Base-by-base conservation (phyloP, 352 stramenopile species). In the Globisporangium megalacanthum region DNA sequence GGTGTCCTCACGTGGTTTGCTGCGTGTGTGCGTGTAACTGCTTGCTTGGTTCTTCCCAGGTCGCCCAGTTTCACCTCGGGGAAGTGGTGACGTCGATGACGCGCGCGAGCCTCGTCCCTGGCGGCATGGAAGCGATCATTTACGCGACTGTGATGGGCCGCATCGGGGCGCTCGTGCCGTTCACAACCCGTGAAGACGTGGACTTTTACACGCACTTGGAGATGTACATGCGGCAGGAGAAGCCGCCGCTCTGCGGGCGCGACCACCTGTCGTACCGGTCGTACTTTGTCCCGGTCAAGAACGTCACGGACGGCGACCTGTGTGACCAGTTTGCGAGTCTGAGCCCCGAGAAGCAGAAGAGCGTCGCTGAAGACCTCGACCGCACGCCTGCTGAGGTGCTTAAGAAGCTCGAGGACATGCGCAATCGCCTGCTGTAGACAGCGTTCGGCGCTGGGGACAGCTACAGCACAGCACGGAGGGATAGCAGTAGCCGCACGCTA, bases 201-300 rank as follows among this genome's bases (percentile, higher is more conserved):
- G 95, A 99, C 54, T 99, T 99, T 74, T 99, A 98, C 78, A 97
- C 87, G 47, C 89, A 98, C 71, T 74, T 99, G 42, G 97, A 99
- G 74, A 98, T 98, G 80, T 95, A 94, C 68, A 94, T 96, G 85
- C 83, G 85, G 6, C 85, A 94, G 62, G 85, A 97, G 56, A 75
- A 88, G 50, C 87, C 91, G 9, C 97, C 94, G n/a, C 79, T 98
- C 4, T 92, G 89, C 50, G 96, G 96, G 8, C 87, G 97, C 48
- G 97, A 99, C 69, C 97, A 99, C 62, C 72, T 98, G 45, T 96
- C 92, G 22, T 99, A 98, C 73, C 86, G 97, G 15, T 98, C 94
- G 61, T 99, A 98, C 67, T 99, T 97, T 73, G 92, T 97, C 35
- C 97, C 97, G 6, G 93, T 99, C 33, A 99, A 99, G 78, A 97